phyloP scores from a whole-genome alignment of 2,329 filamentous ascomycete genomes.

The Nigrospora osmanthi region DNA sequence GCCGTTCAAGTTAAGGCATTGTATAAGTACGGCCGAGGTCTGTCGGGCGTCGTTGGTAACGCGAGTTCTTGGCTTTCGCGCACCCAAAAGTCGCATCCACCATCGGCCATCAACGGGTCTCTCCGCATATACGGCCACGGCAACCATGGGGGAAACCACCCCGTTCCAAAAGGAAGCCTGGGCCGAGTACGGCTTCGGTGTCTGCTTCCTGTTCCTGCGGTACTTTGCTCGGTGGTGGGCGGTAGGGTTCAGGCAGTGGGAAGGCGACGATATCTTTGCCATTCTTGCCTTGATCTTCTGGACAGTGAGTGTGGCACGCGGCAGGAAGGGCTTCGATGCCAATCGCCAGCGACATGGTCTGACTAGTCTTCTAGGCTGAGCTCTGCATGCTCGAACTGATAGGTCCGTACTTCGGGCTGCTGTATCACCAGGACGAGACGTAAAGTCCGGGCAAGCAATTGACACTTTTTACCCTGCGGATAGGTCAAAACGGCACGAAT shows the following conservation, averaged over 20 bases:
- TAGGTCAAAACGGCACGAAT: slow-evolving; percentile 30
- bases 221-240: slow-evolving; percentile 28
- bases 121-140: no score
- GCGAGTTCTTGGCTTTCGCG: no score
- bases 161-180: slow-evolving; percentile 35
- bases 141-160: slow-evolving; percentile 16
- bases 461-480: background rate
- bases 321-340: no score
- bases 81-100: no score
- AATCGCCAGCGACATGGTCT: background rate
- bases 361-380: background rate
- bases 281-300: slow-evolving; percentile 26
- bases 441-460: background rate
- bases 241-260: slow-evolving; percentile 29
- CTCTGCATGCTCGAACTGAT: slow-evolving; percentile 1
- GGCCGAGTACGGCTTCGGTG: slow-evolving; percentile 33
- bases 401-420: background rate
- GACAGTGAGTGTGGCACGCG: slow-evolving; percentile 18
- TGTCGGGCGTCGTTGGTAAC: no score
- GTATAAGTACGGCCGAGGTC: no score
- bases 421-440: no score
- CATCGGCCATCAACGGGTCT: no score
- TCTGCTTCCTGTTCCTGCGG: slow-evolving; percentile 26
- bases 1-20: no score
- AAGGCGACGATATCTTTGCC: slow-evolving; percentile 35